phyloP scores from a whole-genome alignment of 768 basidiomycete genomes.

The Trametes cingulata region DNA sequence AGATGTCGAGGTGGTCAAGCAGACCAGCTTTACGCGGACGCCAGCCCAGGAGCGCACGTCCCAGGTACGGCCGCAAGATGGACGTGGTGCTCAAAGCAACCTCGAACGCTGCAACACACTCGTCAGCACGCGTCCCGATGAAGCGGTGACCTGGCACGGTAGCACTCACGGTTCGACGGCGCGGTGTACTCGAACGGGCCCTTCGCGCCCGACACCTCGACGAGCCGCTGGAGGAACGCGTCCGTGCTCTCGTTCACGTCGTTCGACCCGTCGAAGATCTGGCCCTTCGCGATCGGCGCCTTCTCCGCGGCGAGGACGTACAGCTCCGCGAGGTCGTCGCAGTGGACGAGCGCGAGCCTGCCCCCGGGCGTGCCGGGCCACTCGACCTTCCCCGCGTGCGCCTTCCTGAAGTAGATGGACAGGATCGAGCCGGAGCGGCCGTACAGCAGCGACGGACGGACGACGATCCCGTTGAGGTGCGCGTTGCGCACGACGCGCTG shows the following conservation, averaged over 20 bases:
- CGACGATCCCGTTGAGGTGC: conserved; percentile 44
- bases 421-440: conserved; percentile 43
- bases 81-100: conserved; percentile 34
- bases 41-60: conserved; percentile 46
- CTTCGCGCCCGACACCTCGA: conserved; percentile 39
- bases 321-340: conserved; percentile 48
- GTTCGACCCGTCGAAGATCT: conserved; percentile 45
- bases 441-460: conserved; percentile 46
- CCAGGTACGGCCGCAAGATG: conserved; percentile 40
- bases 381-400: conserved; percentile 33
- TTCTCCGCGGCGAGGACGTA: conserved; percentile 44
- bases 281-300: conserved; percentile 37
- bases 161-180: conserved; percentile 39
- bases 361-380: conserved; percentile 40
- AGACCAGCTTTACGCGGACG: conserved; percentile 41
- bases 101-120: conserved; percentile 36
- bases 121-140: background rate
- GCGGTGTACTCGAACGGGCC: conserved; percentile 36
- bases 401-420: conserved; percentile 34
- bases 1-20: conserved; percentile 44
- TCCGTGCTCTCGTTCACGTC: conserved; percentile 41
- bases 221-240: conserved; percentile 41
- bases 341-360: conserved; percentile 40
- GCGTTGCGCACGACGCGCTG: conserved; percentile 32
- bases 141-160: background rate